Evolutionary conservation across 805 yeast species (phyloP), one percentile per base, ranked within the genome.

Genomic region (Metschnikowia aberdeeniae): DNA sequence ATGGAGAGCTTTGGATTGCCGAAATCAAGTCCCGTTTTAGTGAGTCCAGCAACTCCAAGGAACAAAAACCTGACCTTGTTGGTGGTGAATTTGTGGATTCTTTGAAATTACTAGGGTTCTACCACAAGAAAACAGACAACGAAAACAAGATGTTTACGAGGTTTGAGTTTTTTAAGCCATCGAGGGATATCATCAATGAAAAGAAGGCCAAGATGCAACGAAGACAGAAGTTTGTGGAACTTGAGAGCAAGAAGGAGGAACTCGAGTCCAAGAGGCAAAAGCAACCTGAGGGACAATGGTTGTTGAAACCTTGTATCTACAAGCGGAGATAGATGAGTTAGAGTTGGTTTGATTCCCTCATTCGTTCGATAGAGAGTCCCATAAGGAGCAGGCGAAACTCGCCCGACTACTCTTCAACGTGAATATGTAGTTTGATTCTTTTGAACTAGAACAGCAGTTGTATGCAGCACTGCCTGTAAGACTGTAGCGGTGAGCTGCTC

Each of bases 1-100:
- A 89, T 49, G 98, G 99, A 24, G 96, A 92, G 62, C 68, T 93
- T 38, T 93, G 99, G 99, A 89, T 93, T 38, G 93, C 98, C 2
- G 99, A 93, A 62, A 93, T 93, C 67, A 92, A 92, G 66, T 88
- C 97, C 1, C 75, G 99, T 59, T 87, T 93, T 57, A 70, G 79
- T 6, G 96, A 89, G 57, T 64, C 67, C 11, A 47, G 58, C 12
- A 62, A 58, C 27, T 41, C 58, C 12, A 60, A 55, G 37, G 46
- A 52, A 14, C 54, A 46, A 19, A 52, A 57, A 31, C 61, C 80
- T 63, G 52, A 77, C 46, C 43, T 44, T n/a, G 65, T 77, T 42
- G 92, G 92, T 12, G 77, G 77, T n/a, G 90, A 86, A 55, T 93
- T 93, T 66, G 87, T 84, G 10, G 78, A 85, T 20, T 81, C 86